A percentile compares a stretch with the other conserved stretches of the same genome.
Evolutionary conservation across 2,329 filamentous ascomycete species (phyloP).

Genomic region (Cladosporium sp.): DNA sequence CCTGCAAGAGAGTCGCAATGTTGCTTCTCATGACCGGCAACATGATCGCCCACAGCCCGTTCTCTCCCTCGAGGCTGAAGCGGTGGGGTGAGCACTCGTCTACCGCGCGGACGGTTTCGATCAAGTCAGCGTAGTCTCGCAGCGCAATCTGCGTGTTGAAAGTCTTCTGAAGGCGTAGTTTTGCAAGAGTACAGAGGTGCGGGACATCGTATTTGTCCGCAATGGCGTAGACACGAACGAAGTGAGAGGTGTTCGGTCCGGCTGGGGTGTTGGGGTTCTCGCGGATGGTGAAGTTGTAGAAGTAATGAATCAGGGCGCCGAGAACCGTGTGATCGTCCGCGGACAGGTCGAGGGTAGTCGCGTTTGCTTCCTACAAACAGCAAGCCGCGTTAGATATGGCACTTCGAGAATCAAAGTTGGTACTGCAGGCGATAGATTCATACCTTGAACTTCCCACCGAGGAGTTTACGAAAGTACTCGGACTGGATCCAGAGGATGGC

Average conservation of each 20-base stretch:
- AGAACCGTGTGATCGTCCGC: constrained; percentile 60
- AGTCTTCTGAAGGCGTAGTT: constrained; percentile 9
- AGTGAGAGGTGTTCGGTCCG: constrained; percentile 1
- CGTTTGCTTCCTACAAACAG: constrained; percentile 23
- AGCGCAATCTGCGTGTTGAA: constrained; percentile 8
- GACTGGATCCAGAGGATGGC: constrained; percentile 44
- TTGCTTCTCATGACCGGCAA: constrained; percentile 21
- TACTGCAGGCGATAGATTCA: constrained; percentile 45
- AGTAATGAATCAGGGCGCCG: constrained; percentile 27
- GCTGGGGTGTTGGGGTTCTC: neutral
- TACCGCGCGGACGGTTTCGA: constrained; percentile 22
- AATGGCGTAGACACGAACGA: constrained; percentile 41
- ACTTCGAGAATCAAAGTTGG: constrained; percentile 33
- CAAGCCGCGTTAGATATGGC: neutral
- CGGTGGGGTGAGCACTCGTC: constrained; percentile 16
- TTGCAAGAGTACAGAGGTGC: constrained; percentile 27
- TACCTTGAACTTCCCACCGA: constrained; percentile 29
- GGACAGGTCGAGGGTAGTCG: constrained; percentile 52
- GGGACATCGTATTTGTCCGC: constrained; percentile 42
- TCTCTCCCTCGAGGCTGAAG: neutral
- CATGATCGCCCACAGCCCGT: constrained; percentile 23
- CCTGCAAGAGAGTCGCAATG: constrained; percentile 16
- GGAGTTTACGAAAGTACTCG: constrained; percentile 44
- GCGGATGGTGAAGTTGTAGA: constrained; percentile 27
- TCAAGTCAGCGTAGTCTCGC: constrained; percentile 12